Conservation (phyloP, 179 eudicot species). For the Silene vulgaris region DNA sequence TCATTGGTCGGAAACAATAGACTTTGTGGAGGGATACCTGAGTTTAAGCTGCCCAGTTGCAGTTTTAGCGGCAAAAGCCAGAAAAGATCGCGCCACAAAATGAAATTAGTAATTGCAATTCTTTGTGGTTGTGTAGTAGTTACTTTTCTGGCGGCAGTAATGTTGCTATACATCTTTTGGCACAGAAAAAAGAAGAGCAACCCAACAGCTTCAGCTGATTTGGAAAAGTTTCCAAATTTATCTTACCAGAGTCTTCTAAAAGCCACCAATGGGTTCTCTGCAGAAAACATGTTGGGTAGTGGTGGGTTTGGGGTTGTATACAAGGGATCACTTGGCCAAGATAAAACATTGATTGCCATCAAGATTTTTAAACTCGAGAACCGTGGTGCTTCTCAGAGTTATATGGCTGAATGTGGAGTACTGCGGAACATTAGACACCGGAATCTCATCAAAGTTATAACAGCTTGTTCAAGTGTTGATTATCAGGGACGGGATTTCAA, state of each 20-base stretch:
- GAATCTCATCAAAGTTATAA: slow-evolving; percentile 32
- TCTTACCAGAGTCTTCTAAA: slow-evolving; percentile 24
- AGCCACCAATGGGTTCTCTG: slow-evolving; percentile 33
- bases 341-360: slow-evolving; percentile 17
- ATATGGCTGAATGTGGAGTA: slow-evolving; percentile 29
- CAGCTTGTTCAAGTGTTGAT: slow-evolving; percentile 32
- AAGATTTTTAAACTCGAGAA: slow-evolving; percentile 25
- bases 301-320: slow-evolving; percentile 35
- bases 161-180: slow-evolving; percentile 6
- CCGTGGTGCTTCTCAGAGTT: slow-evolving; percentile 25
- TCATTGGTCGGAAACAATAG: slow-evolving; percentile 24
- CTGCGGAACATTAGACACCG: slow-evolving; percentile 28
- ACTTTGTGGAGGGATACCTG: slow-evolving; percentile 36
- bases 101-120: background rate
- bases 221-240: slow-evolving; percentile 15
- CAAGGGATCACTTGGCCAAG: slow-evolving; percentile 21
- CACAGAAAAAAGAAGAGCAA: slow-evolving; percentile 10
- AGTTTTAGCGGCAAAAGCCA: background rate
- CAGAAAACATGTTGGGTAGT: slow-evolving; percentile 24
- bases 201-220: background rate
- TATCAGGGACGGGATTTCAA: slow-evolving; percentile 33
- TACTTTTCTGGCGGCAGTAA: background rate
- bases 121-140: background rate
- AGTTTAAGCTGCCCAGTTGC: slow-evolving; percentile 27
- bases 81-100: background rate